Evolutionary conservation across 164 flowering plant genomes (phyloP).

Genomic region (Santalum album): DNA sequence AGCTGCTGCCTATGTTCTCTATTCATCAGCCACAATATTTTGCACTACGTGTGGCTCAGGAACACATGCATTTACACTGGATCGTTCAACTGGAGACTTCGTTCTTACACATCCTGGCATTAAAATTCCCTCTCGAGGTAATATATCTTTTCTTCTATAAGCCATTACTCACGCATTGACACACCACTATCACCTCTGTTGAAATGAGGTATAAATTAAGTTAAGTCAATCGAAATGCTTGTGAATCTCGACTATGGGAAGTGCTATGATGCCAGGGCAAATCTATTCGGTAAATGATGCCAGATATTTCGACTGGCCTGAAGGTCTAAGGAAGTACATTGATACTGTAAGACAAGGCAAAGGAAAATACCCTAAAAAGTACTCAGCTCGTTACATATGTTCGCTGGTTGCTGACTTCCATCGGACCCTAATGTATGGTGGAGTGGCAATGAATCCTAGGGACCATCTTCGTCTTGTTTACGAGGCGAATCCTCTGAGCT

Average conservation of each 20-base stretch:
- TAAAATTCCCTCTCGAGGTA: slow-evolving; percentile 88
- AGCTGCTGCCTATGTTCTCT: slow-evolving; percentile 86
- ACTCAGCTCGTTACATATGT: slow-evolving; percentile 93
- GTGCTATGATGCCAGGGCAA: slow-evolving; percentile 58
- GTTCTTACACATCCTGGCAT: slow-evolving; percentile 77
- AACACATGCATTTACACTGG: slow-evolving; percentile 83
- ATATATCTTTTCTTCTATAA: background rate
- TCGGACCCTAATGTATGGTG: slow-evolving; percentile 83
- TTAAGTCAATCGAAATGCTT: background rate
- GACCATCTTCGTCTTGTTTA: slow-evolving; percentile 89
- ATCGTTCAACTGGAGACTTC: slow-evolving; percentile 85
- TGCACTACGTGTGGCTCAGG: slow-evolving; percentile 87
- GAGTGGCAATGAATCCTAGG: slow-evolving; percentile 95
- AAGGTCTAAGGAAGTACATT: slow-evolving; percentile 74
- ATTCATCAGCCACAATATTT: slow-evolving; percentile 92
- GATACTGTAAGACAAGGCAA: slow-evolving; percentile 97
- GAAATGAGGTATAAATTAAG: too few relatives aligned
- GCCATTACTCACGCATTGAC: too few relatives aligned
- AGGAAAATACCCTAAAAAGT: slow-evolving; percentile 81
- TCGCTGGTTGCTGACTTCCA: slow-evolving; percentile 96
- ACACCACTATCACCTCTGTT: too few relatives aligned
- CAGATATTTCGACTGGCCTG: slow-evolving; percentile 96
- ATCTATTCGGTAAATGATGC: slow-evolving; percentile 98
- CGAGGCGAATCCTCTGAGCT: slow-evolving; percentile 92
- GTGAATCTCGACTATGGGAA: background rate